Conservation (phyloP, 805 yeast genomes). For the Yamadazyma paraphyllophila region DNA sequence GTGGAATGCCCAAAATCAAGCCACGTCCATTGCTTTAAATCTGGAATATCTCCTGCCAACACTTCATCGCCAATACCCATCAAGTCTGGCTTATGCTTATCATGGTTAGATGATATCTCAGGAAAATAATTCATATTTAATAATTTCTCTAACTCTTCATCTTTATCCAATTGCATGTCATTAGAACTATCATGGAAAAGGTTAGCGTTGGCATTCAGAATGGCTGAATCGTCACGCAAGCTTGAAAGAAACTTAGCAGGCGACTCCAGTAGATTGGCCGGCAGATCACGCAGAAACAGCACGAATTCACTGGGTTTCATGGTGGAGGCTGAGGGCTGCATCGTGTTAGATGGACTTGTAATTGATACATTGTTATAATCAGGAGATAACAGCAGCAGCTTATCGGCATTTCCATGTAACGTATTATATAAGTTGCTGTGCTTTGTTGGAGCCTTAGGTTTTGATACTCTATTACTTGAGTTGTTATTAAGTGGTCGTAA, state of each 20-base stretch:
- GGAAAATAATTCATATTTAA: constrained; percentile 40
- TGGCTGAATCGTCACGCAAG: constrained; percentile 17
- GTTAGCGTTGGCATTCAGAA: constrained; percentile 24
- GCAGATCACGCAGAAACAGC: neutral
- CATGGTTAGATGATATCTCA: constrained; percentile 18
- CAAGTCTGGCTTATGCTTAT: constrained; percentile 14
- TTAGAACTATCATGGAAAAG: constrained; percentile 20
- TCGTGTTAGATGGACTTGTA: neutral
- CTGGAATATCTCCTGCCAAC: constrained; percentile 21
- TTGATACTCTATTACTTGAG: neutral
- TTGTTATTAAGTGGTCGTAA: constrained; percentile 35
- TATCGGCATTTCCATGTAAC: neutral
- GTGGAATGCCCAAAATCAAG: constrained; percentile 33
- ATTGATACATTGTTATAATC: neutral
- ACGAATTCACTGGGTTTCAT: neutral
- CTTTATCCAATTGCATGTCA: constrained; percentile 11
- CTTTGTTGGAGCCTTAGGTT: neutral
- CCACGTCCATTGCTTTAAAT: constrained; percentile 37
- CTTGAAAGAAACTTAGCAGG: neutral
- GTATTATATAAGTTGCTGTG: constrained; percentile 3
- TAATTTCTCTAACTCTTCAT: constrained; percentile 40
- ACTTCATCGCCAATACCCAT: constrained; percentile 34
- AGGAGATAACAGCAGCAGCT: neutral
- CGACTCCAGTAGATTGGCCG: neutral
- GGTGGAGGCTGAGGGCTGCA: neutral